Base-by-base conservation (phyloP, 352 stramenopile species). In the Globisporangium barbulae region DNA sequence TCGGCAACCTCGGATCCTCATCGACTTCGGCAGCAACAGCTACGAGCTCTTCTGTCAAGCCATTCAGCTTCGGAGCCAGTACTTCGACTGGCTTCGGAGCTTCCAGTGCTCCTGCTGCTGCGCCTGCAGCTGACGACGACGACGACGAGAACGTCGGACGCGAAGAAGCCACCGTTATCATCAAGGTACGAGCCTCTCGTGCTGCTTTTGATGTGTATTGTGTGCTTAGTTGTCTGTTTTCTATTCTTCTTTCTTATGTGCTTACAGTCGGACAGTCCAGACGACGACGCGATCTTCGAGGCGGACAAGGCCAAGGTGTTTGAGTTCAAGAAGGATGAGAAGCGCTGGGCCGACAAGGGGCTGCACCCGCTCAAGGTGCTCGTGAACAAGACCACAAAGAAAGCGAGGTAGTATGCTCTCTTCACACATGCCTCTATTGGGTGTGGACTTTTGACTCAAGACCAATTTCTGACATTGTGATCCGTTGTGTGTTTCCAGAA, bases 321-420 rank as follows among this genome's bases (percentile, higher is more conserved):
- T 60, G 85, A 93, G 69, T 93, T 93, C 65, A 94, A 91, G 66
- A 93, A 90, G 57, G 81, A 90, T 66, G 87, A 94, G 64, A 96
- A 92, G 71, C 83, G 83, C 33, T 96, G 87, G 87, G 87, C 85
- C 10, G 85, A 96, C 78, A 93, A 94, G 68, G 85, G 87, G 0
- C 72, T 84, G 49, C 85, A 96, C 55, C 83, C 85, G 31, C 75
- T 96, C 56, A 83, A 94, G 63, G 72, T 96, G 25, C 79, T 96
- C 0, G 69, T 90, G 12, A 87, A 83, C 76, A 93, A 93, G 64
- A 64, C 72, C 21, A 86, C 75, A n/a, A 88, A 88, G 65, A 83
- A 76, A 53, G 76, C 72, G 15, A 68, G 81, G 81, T 90, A 74
- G 28, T 52, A 9, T 25, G 37, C 5, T 58, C 19, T 39, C 41